phyloP scores from a whole-genome alignment of 1,284 basidiomycete genomes.

The Dichomitus squalens region DNA sequence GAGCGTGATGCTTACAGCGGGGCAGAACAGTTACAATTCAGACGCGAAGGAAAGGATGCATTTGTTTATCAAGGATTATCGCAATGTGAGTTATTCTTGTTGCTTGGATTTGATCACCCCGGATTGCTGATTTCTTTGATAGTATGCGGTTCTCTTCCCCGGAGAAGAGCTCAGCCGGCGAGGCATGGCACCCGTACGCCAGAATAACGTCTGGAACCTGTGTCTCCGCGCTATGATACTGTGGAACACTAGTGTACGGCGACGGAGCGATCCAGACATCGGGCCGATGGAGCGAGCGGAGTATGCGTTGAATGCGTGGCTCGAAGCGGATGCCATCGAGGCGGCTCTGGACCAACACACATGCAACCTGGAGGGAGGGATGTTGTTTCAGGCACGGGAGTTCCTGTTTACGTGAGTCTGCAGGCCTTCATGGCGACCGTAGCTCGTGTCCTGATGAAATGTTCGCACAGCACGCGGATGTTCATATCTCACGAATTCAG shows the following conservation, averaged over 20 bases:
- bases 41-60: slow-evolving; percentile 39
- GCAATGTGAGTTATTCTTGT: slow-evolving; percentile 52
- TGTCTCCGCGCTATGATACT: slow-evolving; percentile 66
- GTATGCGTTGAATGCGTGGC: slow-evolving; percentile 67
- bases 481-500: slow-evolving; percentile 69
- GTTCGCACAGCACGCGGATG: slow-evolving; percentile 56
- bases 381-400: slow-evolving; percentile 67
- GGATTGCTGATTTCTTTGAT: background rate
- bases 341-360: slow-evolving; percentile 60
- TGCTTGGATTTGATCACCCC: background rate
- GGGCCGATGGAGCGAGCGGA: slow-evolving; percentile 52
- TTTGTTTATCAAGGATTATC: slow-evolving; percentile 61
- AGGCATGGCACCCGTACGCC: slow-evolving; percentile 39
- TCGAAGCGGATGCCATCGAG: slow-evolving; percentile 68
- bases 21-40: slow-evolving; percentile 57
- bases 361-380: slow-evolving; percentile 63
- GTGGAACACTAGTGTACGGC: slow-evolving; percentile 66
- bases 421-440: background rate
- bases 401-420: slow-evolving; percentile 69
- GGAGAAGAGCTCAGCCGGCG: slow-evolving; percentile 52
- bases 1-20: slow-evolving; percentile 59
- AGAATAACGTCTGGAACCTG: slow-evolving; percentile 70
- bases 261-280: slow-evolving; percentile 45
- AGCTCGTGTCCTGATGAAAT: slow-evolving; percentile 23
- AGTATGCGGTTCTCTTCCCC: slow-evolving; percentile 70